phyloP scores from a whole-genome alignment of 2,329 filamentous ascomycete species.

The Dothistroma pini region DNA sequence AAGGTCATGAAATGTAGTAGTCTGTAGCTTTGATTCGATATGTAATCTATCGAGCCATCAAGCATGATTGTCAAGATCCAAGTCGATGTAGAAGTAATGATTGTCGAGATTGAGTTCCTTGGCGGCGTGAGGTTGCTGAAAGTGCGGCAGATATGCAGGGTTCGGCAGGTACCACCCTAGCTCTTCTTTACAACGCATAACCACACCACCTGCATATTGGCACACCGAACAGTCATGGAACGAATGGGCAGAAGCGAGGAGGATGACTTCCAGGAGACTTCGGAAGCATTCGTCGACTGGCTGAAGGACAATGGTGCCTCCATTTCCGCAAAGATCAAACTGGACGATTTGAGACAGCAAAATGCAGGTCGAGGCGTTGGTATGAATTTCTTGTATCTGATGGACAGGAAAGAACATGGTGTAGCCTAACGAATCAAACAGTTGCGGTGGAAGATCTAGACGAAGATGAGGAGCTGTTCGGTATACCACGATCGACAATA shows the following conservation, averaged over 20 bases:
- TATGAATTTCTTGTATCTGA: constrained; percentile 40
- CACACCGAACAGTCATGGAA: constrained; percentile 2
- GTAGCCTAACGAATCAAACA: constrained; percentile 36
- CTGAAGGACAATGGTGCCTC: constrained; percentile 51
- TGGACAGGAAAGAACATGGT: neutral
- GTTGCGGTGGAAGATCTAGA: constrained; percentile 68
- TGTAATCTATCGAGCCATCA: neutral
- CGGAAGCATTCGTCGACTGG: constrained; percentile 57
- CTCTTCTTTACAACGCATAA: neutral
- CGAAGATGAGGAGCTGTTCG: constrained; percentile 74
- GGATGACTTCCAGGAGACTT: constrained; percentile 36
- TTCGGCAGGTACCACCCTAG: neutral
- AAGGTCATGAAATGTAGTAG: no score
- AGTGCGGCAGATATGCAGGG: neutral
- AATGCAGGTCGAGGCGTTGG: constrained; percentile 61
- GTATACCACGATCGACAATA: constrained; percentile 67
- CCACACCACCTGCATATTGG: constrained; percentile 6
- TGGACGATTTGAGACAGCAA: constrained; percentile 55
- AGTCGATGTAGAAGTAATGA: neutral
- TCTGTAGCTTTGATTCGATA: neutral
- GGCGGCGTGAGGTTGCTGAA: neutral
- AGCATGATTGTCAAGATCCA: neutral
- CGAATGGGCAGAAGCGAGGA: constrained; percentile 18
- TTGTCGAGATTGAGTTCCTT: neutral
- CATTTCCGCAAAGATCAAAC: constrained; percentile 55